Evolutionary conservation across 371 early-diverging fungal species (phyloP).

Genomic region (Circinella umbellata): DNA sequence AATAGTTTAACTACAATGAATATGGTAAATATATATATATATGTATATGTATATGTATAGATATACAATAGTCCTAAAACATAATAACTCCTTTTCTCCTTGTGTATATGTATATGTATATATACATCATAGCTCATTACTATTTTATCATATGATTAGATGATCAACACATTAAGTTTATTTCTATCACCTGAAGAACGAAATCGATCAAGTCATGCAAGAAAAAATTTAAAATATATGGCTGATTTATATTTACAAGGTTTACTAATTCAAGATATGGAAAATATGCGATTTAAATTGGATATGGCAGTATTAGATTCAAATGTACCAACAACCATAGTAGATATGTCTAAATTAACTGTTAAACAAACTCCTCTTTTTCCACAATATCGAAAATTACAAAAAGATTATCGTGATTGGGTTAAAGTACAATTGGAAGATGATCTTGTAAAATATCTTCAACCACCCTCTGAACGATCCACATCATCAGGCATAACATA

Average conservation of each 20-base stretch:
- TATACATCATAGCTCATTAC: too few species aligned
- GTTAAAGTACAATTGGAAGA: constrained; percentile 34
- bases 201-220: constrained; percentile 63
- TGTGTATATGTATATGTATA: too few species aligned
- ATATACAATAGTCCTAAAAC: not conserved
- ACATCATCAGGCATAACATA: not conserved
- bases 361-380: constrained; percentile 61
- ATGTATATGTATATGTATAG: too few species aligned
- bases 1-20: constrained; percentile 65
- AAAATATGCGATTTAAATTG: constrained; percentile 35
- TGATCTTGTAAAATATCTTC: constrained; percentile 15
- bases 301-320: constrained; percentile 57
- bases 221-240: constrained; percentile 61
- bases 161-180: constrained; percentile 62
- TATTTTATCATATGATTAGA: constrained; percentile 24
- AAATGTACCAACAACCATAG: constrained; percentile 57
- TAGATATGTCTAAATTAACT: constrained; percentile 51
- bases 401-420: constrained; percentile 39
- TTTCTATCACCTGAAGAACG: constrained; percentile 59
- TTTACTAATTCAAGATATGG: constrained; percentile 45
- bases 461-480: not conserved
- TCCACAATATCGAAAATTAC: constrained; percentile 38
- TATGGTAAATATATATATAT: constrained; percentile 44
- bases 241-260: constrained; percentile 64
- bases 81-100: too few species aligned